phyloP scores from a whole-genome alignment of 176 grass and related monocot species.

The Carex littledalei region DNA sequence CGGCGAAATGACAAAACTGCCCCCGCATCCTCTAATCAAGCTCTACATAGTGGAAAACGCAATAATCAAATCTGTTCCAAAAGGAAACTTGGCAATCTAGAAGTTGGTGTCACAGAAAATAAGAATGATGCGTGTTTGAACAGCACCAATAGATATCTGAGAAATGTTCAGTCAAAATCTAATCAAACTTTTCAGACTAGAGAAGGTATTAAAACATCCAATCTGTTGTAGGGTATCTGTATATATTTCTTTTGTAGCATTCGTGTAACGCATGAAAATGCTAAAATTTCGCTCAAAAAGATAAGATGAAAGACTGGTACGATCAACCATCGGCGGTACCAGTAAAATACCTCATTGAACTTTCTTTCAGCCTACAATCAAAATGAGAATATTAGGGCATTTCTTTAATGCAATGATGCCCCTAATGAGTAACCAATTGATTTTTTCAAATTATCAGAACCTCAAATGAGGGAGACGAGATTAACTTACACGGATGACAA shows the following conservation, averaged over 20 bases:
- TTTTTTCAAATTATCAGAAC: not conserved
- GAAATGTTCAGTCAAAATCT: not conserved
- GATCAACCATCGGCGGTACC: not conserved
- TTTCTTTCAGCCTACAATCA: not conserved
- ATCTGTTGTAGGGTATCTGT: not conserved
- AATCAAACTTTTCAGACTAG: conserved; percentile 6
- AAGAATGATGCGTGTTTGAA: not conserved
- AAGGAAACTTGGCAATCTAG: not conserved
- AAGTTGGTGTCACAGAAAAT: not conserved
- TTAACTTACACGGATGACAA: conserved; percentile 14
- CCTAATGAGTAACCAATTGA: not conserved
- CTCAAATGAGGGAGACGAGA: not conserved
- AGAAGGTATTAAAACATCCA: not conserved
- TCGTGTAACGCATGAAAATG: not conserved
- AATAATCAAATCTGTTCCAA: not conserved
- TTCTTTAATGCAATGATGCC: not conserved
- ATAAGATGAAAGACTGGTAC: not conserved
- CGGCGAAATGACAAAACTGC: conserved; percentile 8
- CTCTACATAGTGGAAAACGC: not conserved
- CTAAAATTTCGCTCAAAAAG: not conserved
- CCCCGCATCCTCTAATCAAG: not conserved
- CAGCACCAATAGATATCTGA: not conserved
- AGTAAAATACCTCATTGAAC: not conserved
- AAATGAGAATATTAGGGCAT: not conserved
- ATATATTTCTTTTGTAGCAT: not conserved